Evolutionary conservation across 768 basidiomycete species (phyloP).

Genomic region (Chalciporus chontae): DNA sequence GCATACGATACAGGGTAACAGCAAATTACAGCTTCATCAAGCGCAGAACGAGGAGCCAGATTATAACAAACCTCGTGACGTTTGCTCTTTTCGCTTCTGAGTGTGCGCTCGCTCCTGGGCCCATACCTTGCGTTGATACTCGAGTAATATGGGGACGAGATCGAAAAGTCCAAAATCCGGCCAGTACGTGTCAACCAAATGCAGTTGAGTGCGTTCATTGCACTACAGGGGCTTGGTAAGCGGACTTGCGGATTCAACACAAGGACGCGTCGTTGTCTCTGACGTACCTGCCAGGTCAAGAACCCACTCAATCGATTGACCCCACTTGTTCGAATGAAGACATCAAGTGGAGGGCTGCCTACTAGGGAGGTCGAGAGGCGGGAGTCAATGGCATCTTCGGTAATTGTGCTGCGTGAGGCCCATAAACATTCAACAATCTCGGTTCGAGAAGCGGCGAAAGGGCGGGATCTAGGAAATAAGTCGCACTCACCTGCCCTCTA

Average conservation of each 20-base stretch:
- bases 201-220: conserved; percentile 79
- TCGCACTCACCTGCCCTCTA: conserved; percentile 25
- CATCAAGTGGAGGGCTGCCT: conserved; percentile 79
- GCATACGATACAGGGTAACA: background rate
- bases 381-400: conserved; percentile 63
- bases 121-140: conserved; percentile 82
- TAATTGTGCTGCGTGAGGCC: conserved; percentile 41
- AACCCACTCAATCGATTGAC: conserved; percentile 67
- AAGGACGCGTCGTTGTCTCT: too few relatives aligned
- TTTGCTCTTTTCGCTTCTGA: background rate
- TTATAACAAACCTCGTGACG: too few relatives aligned
- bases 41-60: background rate
- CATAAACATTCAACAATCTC: conserved; percentile 2
- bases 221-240: conserved; percentile 42
- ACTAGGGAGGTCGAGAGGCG: conserved; percentile 63
- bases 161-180: conserved; percentile 88
- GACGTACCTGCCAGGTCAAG: conserved; percentile 89
- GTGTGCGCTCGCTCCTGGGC: conserved; percentile 2
- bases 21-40: background rate
- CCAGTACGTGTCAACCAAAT: conserved; percentile 86
- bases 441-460: too few relatives aligned
- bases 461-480: background rate
- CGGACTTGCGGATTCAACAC: background rate
- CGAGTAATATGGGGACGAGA: conserved; percentile 81
- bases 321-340: conserved; percentile 88